Conservation (phyloP, 371 early-diverging fungal genomes). For the Vittaforma corneae region DNA sequence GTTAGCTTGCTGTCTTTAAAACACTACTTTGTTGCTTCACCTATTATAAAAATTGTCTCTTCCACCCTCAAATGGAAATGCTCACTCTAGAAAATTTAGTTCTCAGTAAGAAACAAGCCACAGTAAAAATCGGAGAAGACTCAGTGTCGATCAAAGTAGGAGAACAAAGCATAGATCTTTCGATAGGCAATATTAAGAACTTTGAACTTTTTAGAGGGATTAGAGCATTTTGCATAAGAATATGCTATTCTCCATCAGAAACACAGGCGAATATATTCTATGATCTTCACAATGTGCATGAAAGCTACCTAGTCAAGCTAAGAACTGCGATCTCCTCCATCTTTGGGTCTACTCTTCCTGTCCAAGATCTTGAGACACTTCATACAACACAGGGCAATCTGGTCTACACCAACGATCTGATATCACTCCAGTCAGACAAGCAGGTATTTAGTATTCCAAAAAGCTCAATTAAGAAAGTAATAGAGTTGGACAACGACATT, state of each 20-base stretch:
- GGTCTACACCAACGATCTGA: constrained; percentile 32
- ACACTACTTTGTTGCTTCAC: not conserved
- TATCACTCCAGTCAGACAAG: constrained; percentile 46
- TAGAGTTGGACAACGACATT: constrained; percentile 52
- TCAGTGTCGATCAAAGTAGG: constrained; percentile 53
- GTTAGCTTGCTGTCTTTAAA: too few species aligned
- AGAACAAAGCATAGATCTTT: constrained; percentile 35
- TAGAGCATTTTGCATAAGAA: constrained; percentile 35
- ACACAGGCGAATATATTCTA: constrained; percentile 21
- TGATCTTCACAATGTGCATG: constrained; percentile 44
- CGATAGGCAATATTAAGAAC: constrained; percentile 47
- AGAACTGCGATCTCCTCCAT: constrained; percentile 35
- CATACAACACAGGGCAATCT: constrained; percentile 43
- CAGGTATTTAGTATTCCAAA: constrained; percentile 57
- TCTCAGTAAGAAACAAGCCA: constrained; percentile 11
- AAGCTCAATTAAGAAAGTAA: constrained; percentile 47
- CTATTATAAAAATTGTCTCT: not conserved
- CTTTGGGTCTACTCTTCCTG: constrained; percentile 49
- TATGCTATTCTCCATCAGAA: too few species aligned
- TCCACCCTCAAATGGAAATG: not conserved
- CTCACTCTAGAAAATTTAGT: constrained; percentile 2
- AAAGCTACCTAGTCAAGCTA: constrained; percentile 37
- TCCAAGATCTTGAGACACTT: constrained; percentile 45
- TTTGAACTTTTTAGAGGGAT: constrained; percentile 53
- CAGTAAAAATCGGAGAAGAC: constrained; percentile 46